These are phyloP conservation scores for Entelexis sorbosivorans DNA, from an alignment of 1,139 yeast genomes.

Conservation along the genomic window DNA sequence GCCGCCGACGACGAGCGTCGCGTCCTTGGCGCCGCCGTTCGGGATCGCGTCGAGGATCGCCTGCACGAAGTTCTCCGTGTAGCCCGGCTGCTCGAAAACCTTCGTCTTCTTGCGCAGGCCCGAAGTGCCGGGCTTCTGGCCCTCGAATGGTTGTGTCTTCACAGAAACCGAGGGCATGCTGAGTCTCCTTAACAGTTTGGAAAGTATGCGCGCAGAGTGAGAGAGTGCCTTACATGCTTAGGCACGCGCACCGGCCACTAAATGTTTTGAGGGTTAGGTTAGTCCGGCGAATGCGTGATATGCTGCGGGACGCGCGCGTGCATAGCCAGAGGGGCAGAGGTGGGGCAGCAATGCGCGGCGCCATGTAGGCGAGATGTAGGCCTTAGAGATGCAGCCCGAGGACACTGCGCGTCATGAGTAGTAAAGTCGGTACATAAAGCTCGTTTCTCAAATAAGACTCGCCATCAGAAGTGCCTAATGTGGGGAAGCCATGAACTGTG, in stretches of 20 bases:
- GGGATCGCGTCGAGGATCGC: constrained; percentile 79
- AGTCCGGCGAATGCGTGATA: neutral
- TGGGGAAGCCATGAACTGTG: no score
- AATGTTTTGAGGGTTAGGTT: constrained; percentile 1
- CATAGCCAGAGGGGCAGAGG: no score
- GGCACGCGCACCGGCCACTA: neutral
- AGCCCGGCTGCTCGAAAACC: constrained; percentile 68
- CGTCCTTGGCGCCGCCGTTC: constrained; percentile 55
- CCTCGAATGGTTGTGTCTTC: constrained; percentile 63
- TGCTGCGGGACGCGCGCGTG: neutral
- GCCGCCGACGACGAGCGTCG: constrained; percentile 87
- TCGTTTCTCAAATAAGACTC: no score
- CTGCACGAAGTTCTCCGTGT: constrained; percentile 91
- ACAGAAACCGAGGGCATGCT: constrained; percentile 14
- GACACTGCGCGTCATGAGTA: no score
- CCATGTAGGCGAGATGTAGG: no score
- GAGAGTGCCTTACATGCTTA: neutral
- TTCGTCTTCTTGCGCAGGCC: constrained; percentile 87
- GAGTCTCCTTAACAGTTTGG: neutral
- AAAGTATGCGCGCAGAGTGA: neutral
- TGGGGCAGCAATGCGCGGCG: no score
- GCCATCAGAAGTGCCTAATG: no score
- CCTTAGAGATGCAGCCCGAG: no score
- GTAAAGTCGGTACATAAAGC: no score
- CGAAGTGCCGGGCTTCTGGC: constrained; percentile 97